phyloP scores from a whole-genome alignment of 441 rosid genomes.

The Biscutella laevigata region DNA sequence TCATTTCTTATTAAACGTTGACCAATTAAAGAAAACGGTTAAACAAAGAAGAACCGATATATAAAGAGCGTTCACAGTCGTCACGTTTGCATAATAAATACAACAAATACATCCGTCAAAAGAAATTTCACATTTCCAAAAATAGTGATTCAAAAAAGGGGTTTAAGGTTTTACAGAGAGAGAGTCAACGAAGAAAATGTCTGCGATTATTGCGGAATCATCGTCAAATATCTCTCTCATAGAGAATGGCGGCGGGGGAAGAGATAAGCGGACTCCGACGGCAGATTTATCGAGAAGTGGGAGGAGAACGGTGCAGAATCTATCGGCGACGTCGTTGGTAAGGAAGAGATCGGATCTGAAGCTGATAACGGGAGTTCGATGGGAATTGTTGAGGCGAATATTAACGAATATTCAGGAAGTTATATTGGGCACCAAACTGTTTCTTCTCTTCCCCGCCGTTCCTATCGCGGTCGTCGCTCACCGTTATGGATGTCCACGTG shows the following conservation, averaged over 20 bases:
- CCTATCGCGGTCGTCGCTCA: slow-evolving; percentile 59
- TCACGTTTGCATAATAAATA: not conserved
- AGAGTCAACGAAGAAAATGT: slow-evolving; percentile 25
- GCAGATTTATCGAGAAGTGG: slow-evolving; percentile 16
- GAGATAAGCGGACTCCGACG: slow-evolving; percentile 12
- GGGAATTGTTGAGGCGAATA: slow-evolving; percentile 29
- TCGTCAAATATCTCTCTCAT: slow-evolving; percentile 8
- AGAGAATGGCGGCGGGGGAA: slow-evolving; percentile 22
- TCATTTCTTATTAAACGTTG: too few relatives aligned
- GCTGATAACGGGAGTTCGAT: slow-evolving; percentile 50
- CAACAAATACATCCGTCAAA: not conserved
- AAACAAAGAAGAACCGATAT: not conserved
- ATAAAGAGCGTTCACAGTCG: not conserved
- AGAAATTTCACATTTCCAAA: not conserved
- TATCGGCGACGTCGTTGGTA: slow-evolving; percentile 70
- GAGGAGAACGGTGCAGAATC: slow-evolving; percentile 58
- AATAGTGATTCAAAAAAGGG: not conserved
- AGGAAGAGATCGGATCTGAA: slow-evolving; percentile 68
- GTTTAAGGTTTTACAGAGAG: not conserved
- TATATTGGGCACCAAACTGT: slow-evolving; percentile 67
- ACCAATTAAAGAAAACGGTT: not conserved
- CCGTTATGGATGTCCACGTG: slow-evolving; percentile 43
- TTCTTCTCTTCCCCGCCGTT: slow-evolving; percentile 63
- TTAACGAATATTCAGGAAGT: slow-evolving; percentile 73
- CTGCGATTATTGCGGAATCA: slow-evolving; percentile 18